Base-by-base conservation (phyloP, 1,139 yeast species). In the Candida sp. region DNA sequence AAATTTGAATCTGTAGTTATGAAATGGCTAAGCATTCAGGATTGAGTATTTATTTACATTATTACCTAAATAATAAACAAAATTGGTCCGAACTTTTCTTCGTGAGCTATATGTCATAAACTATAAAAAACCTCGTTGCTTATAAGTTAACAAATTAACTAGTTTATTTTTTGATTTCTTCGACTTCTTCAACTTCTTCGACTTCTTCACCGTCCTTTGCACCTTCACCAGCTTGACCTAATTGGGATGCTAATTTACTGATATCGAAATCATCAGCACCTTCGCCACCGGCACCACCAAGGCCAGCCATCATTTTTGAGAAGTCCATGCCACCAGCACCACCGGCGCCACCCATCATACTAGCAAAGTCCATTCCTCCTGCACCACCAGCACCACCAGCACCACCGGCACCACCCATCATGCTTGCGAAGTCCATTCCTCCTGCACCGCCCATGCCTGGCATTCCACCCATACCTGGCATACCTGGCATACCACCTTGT, bases 161-260 rank as follows among this genome's bases (percentile, higher is more conserved):
- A 40, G 38, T 23, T 44, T 41, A 33, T 33, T 52, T 55, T 32
- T 59, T 63, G 35, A 50, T 62, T 45, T 50, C 55, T 38, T 45
- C 62, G 45, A 60, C 70, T 29, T 51, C 62, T 21, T 57, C 70
- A 25, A 51, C 62, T 22, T 57, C 70, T 22, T 55, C 72, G 19
- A 48, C 68, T 21, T 54, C 66, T 9, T 55, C 68, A 11, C 62
- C 66, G 40, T 55, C 63, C 7, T 60, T 74, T 12, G 58, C 69
- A 5, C 54, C 66, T 15, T 63, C 75, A 8, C 73, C 73, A 38
- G 72, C 73, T 53, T 66, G 69, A 38, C 76, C 76, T 56, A 71
- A 68, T 62, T 70, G 75, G 49, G 72, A 64, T 36, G 76, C 75
- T 51, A 71, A 68, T 37, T 64, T 52, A 46, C 68, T 64, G 49